phyloP scores from a whole-genome alignment of 2,329 filamentous ascomycete species.

The Sordariomycetes sp. region DNA sequence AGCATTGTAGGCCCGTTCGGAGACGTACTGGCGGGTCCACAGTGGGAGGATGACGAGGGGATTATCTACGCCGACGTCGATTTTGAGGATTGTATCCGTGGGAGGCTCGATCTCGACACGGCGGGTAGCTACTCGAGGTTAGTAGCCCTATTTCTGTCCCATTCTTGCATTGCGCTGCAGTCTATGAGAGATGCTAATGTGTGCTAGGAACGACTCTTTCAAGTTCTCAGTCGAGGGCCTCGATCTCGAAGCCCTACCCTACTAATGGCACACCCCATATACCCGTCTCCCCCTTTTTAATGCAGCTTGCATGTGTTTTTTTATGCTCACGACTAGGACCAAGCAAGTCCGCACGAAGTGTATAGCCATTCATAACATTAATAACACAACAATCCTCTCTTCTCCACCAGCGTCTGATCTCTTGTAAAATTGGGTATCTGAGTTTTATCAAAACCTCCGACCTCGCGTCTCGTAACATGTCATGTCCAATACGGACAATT shows the following conservation, averaged over 20 bases:
- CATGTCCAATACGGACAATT: not conserved
- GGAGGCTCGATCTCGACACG: slow-evolving; percentile 70
- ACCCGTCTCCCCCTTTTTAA: not conserved
- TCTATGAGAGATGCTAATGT: not conserved
- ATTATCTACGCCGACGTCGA: slow-evolving; percentile 64
- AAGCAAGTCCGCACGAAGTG: not conserved
- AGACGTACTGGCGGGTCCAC: slow-evolving; percentile 63
- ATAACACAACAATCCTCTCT: not conserved
- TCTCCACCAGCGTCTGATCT: not conserved
- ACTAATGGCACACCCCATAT: slow-evolving; percentile 14
- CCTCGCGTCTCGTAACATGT: not conserved
- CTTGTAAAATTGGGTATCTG: not conserved
- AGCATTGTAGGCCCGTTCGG: slow-evolving; percentile 71
- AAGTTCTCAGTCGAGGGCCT: slow-evolving; percentile 45
- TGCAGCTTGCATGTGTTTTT: not conserved
- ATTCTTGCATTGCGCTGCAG: not conserved
- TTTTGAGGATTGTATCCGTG: slow-evolving; percentile 76
- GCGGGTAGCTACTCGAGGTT: slow-evolving; percentile 75
- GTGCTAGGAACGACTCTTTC: slow-evolving; percentile 43
- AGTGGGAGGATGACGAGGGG: slow-evolving; percentile 67
- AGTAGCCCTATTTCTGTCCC: slow-evolving; percentile 12
- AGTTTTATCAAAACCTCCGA: not conserved
- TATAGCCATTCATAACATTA: not conserved
- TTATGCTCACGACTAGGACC: not conserved
- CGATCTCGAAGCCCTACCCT: slow-evolving; percentile 43